Conservation (phyloP, 208 protist genomes). For the Leishmania tarentolae region DNA sequence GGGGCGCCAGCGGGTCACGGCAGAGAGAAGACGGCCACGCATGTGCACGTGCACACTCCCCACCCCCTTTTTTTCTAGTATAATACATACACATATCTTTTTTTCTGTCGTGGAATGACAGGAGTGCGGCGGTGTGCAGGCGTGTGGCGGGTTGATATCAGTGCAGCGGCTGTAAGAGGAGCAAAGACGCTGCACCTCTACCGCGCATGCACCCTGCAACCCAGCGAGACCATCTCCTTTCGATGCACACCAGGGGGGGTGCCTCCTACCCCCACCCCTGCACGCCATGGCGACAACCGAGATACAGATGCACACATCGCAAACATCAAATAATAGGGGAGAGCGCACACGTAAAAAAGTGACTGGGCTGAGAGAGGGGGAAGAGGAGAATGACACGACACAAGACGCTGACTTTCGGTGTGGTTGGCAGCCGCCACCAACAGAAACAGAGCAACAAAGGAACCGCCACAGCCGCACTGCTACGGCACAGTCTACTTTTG, state of each 20-base stretch:
- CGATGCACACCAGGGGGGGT: neutral
- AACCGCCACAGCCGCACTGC: neutral
- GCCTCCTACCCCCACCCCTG: neutral
- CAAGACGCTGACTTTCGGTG: neutral
- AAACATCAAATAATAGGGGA: neutral
- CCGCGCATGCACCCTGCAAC: neutral
- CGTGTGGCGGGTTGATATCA: neutral
- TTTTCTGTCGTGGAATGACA: neutral
- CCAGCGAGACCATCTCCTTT: neutral
- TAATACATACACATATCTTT: neutral
- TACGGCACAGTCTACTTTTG: neutral
- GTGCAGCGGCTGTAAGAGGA: neutral
- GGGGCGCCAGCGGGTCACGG: neutral
- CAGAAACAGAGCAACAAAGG: neutral
- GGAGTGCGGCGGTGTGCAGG: neutral
- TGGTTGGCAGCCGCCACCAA: neutral
- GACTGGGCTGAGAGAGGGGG: neutral
- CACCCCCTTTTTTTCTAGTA: too few relatives aligned
- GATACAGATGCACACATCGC: neutral
- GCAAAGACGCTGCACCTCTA: slow-evolving; percentile 5
- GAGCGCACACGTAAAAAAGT: neutral
- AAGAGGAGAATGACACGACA: neutral
- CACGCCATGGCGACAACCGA: neutral
- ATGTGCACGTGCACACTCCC: too few relatives aligned
- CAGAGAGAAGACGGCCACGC: neutral